A percentile compares a stretch with the other conserved stretches of the same genome.
These are phyloP conservation scores for Hypocreales sp. DNA, from an alignment of 2,329 filamentous ascomycete genomes.

Conservation along the genomic window DNA sequence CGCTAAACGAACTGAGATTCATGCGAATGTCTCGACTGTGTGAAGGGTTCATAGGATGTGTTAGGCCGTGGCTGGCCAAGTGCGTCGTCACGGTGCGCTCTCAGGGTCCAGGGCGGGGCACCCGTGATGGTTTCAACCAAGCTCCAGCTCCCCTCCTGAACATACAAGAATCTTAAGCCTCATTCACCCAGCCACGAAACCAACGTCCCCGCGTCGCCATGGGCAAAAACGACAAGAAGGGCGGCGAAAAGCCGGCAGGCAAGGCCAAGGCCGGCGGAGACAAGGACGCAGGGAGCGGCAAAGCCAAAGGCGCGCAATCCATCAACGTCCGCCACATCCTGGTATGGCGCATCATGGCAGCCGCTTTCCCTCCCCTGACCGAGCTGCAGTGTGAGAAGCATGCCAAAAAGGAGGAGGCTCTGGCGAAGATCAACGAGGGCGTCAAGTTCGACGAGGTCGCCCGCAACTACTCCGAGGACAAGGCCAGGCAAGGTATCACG, in stretches of 20 bases:
- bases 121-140: no score
- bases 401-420: conserved; percentile 60
- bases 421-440: conserved; percentile 50
- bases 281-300: conserved; percentile 19
- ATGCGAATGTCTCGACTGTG: no score
- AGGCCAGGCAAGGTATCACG: conserved; percentile 46
- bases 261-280: conserved; percentile 14
- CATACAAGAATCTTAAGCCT: no score
- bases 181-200: no score
- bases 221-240: conserved; percentile 26
- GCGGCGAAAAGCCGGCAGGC: conserved; percentile 19
- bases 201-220: no score
- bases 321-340: conserved; percentile 66
- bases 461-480: conserved; percentile 59
- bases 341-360: conserved; percentile 15
- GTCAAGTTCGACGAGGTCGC: conserved; percentile 64
- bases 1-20: no score
- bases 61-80: no score
- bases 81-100: no score
- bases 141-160: no score
- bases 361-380: no score
- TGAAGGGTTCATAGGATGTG: no score
- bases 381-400: conserved; percentile 62
- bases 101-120: no score
- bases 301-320: conserved; percentile 41